Evolutionary conservation across 176 grass and related monocot genomes (phyloP), one percentile per base, ranked within the genome.

Genomic region (Ensete glaucum): DNA sequence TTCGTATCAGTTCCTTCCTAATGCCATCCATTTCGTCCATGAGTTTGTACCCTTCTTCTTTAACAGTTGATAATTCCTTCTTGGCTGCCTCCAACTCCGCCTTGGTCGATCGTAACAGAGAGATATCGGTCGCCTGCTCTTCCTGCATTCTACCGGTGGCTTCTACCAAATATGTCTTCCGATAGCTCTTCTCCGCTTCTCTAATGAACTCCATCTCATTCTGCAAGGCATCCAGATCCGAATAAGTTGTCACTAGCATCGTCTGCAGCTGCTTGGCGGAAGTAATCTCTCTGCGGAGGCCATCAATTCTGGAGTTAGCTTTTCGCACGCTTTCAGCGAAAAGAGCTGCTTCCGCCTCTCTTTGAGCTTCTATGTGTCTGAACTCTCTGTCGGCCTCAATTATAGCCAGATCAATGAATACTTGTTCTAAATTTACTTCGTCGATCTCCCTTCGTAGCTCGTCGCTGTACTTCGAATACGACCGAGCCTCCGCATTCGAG

Each of bases 1-100:
- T 23, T 20, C 53, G 7, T 54, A 72, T 22, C 50, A 52, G 50
- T 23, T 53, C 17, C 53, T 20, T 52, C 50, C 69, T 53, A 9
- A 9, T 72, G n/a, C 2, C n/a, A 53, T 72, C 69, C 69, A 72
- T 72, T 72, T 72, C 69, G 53, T 15, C 49, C 69, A 72, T 72
- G 34, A 72, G 69, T 20, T 21, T 50, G n/a, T 53, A 72, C 50
- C 69, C 69, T 23, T 63, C 25, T 51, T 76, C 26, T 20, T 50
- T 59, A 62, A 51, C 56, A 16, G 26, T 48, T 1, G 19, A 49
- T 1, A 76, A 15, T n/a, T 76, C 29, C 6, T 63, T 62, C 29
- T 50, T 76, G 8, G 74, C 26, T 11, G 25, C 55, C 24, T 63
- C 74, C 56, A 76, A 23, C 21, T 76, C 29, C 1, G 15, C 3